Percentiles rank a stretch among this genome's conserved stretches.
Evolutionary conservation across 2,329 filamentous ascomycete genomes (phyloP).

Genomic region (Fusarium buharicum): DNA sequence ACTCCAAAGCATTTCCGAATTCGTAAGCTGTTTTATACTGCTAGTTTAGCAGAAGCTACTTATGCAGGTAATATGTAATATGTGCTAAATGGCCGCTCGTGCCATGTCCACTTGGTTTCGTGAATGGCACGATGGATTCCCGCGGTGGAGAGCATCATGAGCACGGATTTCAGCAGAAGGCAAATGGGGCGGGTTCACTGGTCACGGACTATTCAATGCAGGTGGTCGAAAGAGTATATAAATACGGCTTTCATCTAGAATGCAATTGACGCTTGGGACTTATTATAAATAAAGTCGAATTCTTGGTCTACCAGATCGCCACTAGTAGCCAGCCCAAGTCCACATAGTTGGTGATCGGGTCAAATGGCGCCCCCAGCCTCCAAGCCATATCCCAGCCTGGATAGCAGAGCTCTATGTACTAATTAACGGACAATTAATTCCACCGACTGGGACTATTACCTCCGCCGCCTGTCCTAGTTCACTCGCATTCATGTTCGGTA

Average conservation of each 20-base stretch:
- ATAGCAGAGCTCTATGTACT: background rate
- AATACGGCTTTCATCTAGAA: background rate
- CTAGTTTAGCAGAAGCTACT: background rate
- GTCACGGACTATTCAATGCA: background rate
- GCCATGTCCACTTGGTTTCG: constrained; percentile 37
- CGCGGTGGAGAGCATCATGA: constrained; percentile 24
- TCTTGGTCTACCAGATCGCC: constrained; percentile 20
- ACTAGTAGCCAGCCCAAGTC: constrained; percentile 9
- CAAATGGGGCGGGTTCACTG: constrained; percentile 11
- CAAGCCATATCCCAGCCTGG: constrained; percentile 1
- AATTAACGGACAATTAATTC: background rate
- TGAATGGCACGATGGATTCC: constrained; percentile 36
- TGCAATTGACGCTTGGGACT: background rate
- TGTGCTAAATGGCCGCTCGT: background rate
- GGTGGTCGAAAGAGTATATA: background rate
- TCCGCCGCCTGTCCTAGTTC: constrained; percentile 18
- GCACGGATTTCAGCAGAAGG: constrained; percentile 31
- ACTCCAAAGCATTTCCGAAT: too few species aligned
- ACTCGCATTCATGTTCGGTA: background rate
- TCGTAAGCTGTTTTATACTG: too few species aligned
- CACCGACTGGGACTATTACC: constrained; percentile 6
- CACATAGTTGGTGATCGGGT: constrained; percentile 20
- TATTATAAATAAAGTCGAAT: constrained; percentile 5
- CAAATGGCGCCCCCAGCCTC: constrained; percentile 4
- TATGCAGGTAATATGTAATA: too few species aligned